phyloP scores from a whole-genome alignment of 345 rosid species.

The Capsella bursapastoris region DNA sequence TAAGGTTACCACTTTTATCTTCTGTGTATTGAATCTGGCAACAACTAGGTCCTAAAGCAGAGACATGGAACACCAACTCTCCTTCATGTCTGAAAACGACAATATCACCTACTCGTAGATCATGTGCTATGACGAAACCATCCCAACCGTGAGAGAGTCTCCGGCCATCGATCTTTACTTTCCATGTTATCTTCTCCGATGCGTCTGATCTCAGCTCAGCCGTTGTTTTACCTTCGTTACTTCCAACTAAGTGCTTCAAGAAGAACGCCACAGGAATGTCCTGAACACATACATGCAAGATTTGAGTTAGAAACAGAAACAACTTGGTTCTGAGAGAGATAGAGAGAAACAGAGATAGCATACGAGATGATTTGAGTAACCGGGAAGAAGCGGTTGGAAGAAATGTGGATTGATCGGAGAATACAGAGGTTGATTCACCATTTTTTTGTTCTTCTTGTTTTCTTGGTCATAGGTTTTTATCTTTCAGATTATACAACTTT shows the following conservation, averaged over 20 bases:
- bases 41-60: conserved; percentile 36
- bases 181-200: conserved; percentile 17
- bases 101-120: conserved; percentile 34
- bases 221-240: neutral
- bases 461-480: too few species aligned
- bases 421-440: conserved; percentile 4
- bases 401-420: conserved; percentile 37
- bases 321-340: neutral
- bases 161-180: conserved; percentile 20
- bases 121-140: conserved; percentile 21
- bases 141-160: conserved; percentile 36
- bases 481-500: too few species aligned
- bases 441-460: neutral
- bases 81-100: conserved; percentile 39
- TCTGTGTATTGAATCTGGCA: conserved; percentile 34
- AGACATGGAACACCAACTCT: conserved; percentile 29
- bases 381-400: conserved; percentile 42
- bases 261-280: conserved; percentile 34
- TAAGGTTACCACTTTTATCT: neutral
- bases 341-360: neutral
- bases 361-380: conserved; percentile 28
- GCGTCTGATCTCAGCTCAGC: conserved; percentile 38
- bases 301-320: conserved; percentile 1
- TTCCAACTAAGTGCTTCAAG: conserved; percentile 16
- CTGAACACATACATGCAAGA: conserved; percentile 26